These are phyloP conservation scores for Alternaria burnsii DNA, from an alignment of 2,329 filamentous ascomycete genomes.

Conservation along the genomic window DNA sequence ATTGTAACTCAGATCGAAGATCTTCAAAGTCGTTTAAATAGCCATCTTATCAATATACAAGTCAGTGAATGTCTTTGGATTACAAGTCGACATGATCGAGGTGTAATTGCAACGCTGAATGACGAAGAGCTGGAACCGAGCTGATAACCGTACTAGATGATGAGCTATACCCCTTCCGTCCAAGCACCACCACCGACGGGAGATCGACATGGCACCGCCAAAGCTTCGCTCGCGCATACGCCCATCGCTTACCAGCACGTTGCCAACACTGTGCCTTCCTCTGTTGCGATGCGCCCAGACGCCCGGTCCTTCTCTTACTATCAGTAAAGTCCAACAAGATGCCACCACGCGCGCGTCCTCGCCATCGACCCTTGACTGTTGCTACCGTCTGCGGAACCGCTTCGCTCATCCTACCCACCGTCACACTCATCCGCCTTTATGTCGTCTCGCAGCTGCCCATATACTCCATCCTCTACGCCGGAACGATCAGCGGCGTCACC, in stretches of 20 bases:
- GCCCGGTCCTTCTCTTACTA: neutral
- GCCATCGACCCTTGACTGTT: constrained; percentile 36
- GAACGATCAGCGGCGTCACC: constrained; percentile 31
- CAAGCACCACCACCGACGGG: constrained; percentile 13
- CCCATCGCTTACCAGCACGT: neutral
- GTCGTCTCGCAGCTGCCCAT: constrained; percentile 22
- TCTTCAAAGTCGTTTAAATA: fast-evolving
- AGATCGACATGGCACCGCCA: constrained; percentile 17
- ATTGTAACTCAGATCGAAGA: neutral
- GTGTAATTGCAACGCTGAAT: neutral
- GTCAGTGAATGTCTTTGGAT: neutral
- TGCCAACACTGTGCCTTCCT: neutral
- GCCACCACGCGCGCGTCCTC: constrained; percentile 22
- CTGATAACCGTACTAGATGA: neutral
- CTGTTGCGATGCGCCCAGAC: neutral
- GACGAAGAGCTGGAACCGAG: neutral
- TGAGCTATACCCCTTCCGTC: constrained; percentile 5
- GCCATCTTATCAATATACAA: neutral
- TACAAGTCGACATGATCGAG: neutral
- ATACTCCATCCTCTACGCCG: constrained; percentile 27
- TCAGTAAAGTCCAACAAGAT: neutral
- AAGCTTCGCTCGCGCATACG: constrained; percentile 1
- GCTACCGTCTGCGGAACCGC: constrained; percentile 34
- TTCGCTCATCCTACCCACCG: constrained; percentile 63
- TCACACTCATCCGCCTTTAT: constrained; percentile 57